These are phyloP conservation scores for Lunularia cruciata DNA, from an alignment of 225 moss, liverwort and hornwort species.

Conservation along the genomic window DNA sequence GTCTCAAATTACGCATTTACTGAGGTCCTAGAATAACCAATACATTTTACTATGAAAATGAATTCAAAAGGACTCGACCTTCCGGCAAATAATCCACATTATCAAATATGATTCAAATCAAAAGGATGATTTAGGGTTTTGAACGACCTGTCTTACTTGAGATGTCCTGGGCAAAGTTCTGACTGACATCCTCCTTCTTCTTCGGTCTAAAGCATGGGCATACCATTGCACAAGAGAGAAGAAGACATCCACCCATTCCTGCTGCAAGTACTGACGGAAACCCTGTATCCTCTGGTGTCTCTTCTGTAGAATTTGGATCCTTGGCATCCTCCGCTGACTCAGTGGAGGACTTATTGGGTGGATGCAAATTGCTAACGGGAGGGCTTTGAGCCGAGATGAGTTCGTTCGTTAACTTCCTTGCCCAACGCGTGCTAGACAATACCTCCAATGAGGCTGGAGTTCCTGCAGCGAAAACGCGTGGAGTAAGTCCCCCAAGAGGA, in stretches of 20 bases:
- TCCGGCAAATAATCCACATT: background rate
- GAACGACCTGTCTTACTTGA: slow-evolving; percentile 16
- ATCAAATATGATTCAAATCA: background rate
- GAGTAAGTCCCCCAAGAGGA: no score
- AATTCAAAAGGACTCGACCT: background rate
- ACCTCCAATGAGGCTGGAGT: background rate
- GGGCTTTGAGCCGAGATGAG: slow-evolving; percentile 11
- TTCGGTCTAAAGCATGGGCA: slow-evolving; percentile 38
- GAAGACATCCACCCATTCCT: slow-evolving; percentile 33
- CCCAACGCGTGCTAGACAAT: background rate
- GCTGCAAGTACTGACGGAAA: slow-evolving; percentile 34
- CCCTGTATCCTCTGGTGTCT: background rate
- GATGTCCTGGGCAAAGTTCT: slow-evolving; percentile 3
- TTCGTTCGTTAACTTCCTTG: slow-evolving; percentile 27
- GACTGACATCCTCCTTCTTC: slow-evolving; percentile 22
- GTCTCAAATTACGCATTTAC: no score
- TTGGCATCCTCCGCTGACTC: slow-evolving; percentile 1
- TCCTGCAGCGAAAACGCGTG: background rate
- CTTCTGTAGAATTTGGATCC: slow-evolving; percentile 12
- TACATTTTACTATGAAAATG: no score
- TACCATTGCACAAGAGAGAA: slow-evolving; percentile 34
- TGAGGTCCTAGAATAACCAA: no score
- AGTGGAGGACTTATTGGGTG: background rate
- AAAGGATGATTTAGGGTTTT: background rate
- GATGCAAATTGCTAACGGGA: background rate